These are phyloP conservation scores for Rubia yunnanensis DNA, from an alignment of 257 asterid genomes.

Conservation along the genomic window DNA sequence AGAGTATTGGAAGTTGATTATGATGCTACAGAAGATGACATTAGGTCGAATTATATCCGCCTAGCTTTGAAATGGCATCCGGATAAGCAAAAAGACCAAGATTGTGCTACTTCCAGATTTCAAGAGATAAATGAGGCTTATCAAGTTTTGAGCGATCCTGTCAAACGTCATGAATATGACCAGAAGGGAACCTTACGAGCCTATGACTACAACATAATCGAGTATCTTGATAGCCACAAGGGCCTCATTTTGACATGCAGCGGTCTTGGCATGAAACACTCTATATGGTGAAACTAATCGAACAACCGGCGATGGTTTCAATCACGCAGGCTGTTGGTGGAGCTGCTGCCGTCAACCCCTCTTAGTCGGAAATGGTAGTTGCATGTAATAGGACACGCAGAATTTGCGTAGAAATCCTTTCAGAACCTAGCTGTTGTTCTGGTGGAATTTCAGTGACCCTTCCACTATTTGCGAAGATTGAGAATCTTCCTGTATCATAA, in stretches of 20 bases:
- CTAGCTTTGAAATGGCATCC: conserved; percentile 99
- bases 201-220: conserved; percentile 55
- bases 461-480: conserved; percentile 1
- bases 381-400: neutral
- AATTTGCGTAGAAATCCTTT: conserved; percentile 11
- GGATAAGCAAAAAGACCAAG: conserved; percentile 72
- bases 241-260: conserved; percentile 87
- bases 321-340: conserved; percentile 21
- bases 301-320: conserved; percentile 10
- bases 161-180: conserved; percentile 78
- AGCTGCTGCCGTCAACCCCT: conserved; percentile 13
- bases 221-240: conserved; percentile 82
- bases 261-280: conserved; percentile 87
- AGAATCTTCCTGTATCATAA: conserved; percentile 1
- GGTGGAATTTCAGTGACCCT: neutral
- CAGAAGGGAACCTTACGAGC: conserved; percentile 58
- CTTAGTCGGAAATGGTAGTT: conserved; percentile 17
- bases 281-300: conserved; percentile 46
- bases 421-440: conserved; percentile 10
- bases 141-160: conserved; percentile 83
- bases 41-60: conserved; percentile 82
- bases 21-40: conserved; percentile 82
- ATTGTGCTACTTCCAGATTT: conserved; percentile 56
- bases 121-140: conserved; percentile 94
- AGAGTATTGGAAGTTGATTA: conserved; percentile 74